A percentile compares a stretch with the other conserved stretches of the same genome.
These are phyloP conservation scores for Lentinula raphanica DNA, from an alignment of 768 basidiomycete species.

Conservation along the genomic window DNA sequence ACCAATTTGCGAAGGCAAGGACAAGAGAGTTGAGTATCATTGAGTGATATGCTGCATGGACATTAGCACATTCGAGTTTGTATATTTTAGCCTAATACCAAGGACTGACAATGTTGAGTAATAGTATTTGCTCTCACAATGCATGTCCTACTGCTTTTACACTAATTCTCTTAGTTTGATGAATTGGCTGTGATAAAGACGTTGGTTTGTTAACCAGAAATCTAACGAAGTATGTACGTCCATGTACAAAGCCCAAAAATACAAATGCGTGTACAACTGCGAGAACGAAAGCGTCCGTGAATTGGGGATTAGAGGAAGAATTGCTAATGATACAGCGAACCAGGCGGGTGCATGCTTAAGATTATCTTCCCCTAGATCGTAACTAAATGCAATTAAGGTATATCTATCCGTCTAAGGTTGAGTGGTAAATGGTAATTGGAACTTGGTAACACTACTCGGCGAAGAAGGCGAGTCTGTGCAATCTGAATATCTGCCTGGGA, in stretches of 20 bases:
- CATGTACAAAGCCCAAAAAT: neutral
- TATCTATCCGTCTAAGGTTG: neutral
- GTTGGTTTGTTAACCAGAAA: too few species aligned
- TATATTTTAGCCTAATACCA: neutral
- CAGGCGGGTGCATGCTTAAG: neutral
- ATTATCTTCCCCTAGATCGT: neutral
- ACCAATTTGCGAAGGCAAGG: conserved; percentile 83
- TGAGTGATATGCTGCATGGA: conserved; percentile 36
- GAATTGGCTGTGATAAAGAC: too few species aligned
- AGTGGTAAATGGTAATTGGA: conserved; percentile 6
- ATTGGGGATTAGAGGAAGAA: neutral
- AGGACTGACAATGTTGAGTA: too few species aligned
- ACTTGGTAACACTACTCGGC: neutral
- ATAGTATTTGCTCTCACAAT: too few species aligned
- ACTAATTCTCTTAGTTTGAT: too few species aligned
- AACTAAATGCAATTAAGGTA: neutral
- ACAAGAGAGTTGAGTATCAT: conserved; percentile 74
- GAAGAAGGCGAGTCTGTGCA: conserved; percentile 10
- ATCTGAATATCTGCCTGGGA: conserved; percentile 14
- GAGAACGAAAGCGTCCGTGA: neutral
- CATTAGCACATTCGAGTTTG: neutral
- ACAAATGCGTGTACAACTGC: neutral
- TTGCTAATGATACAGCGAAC: neutral
- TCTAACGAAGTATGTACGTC: neutral
- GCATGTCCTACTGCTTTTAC: too few species aligned